Evolutionary conservation across 148 eudicot species (phyloP).

Genomic region (Tetragonia tetragonoides): DNA sequence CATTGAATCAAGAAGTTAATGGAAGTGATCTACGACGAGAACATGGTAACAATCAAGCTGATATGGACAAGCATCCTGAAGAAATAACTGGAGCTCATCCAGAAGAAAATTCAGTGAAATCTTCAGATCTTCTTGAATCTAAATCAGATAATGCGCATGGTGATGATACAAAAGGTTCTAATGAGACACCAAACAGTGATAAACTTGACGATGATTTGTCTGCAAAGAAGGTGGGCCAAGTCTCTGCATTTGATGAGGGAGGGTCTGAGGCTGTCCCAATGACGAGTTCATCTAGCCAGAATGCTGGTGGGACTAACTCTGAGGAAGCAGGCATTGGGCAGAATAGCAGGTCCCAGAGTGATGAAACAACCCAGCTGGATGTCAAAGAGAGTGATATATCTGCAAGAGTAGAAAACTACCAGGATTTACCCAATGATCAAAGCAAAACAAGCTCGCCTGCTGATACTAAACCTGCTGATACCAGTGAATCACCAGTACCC

Average conservation of each 20-base stretch:
- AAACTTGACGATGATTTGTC: conserved; percentile 29
- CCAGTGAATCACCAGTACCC: conserved; percentile 35
- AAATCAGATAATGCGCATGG: conserved; percentile 23
- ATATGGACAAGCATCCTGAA: conserved; percentile 23
- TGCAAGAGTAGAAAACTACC: conserved; percentile 19
- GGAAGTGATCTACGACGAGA: conserved; percentile 28
- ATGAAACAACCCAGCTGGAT: conserved; percentile 27
- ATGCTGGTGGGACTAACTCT: conserved; percentile 26
- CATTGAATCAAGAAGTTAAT: conserved; percentile 31
- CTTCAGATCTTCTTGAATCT: conserved; percentile 31
- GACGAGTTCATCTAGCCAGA: conserved; percentile 16
- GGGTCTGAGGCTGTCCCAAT: conserved; percentile 29
- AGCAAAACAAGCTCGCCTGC: conserved; percentile 28
- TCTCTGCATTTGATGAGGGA: conserved; percentile 33
- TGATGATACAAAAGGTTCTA: conserved; percentile 24
- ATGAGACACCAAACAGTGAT: conserved; percentile 23
- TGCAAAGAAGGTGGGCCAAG: conserved; percentile 31
- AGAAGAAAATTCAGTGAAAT: conserved; percentile 30
- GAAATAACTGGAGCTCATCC: conserved; percentile 30
- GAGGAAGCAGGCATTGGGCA: conserved; percentile 29
- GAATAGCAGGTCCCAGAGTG: conserved; percentile 26
- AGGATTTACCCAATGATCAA: conserved; percentile 33
- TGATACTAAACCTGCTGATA: conserved; percentile 27
- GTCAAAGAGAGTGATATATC: conserved; percentile 29
- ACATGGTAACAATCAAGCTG: conserved; percentile 24